phyloP scores from a whole-genome alignment of 495 filamentous ascomycete genomes.

The Penicillium pancosmium region DNA sequence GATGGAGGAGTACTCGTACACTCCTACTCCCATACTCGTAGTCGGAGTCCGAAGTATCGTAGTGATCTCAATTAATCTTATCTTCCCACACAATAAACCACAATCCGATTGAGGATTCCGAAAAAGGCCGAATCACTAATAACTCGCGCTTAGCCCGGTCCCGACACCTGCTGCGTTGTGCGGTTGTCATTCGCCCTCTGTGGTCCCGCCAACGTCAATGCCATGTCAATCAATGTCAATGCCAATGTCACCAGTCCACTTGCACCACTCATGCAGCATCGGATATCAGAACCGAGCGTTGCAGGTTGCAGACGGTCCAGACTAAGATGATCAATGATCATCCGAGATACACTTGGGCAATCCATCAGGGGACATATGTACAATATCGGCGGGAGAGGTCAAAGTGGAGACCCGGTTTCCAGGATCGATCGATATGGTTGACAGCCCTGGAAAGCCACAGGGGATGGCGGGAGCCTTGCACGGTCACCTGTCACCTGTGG shows the following conservation, averaged over 20 bases:
- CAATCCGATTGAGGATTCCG: background rate
- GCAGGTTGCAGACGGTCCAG: background rate
- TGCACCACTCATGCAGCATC: background rate
- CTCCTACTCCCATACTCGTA: no score
- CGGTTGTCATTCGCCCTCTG: conserved; percentile 17
- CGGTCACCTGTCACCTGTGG: no score
- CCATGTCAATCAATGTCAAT: no score
- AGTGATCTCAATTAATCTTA: background rate
- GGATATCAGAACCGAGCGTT: background rate
- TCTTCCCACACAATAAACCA: background rate
- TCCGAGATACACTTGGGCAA: background rate
- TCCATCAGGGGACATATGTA: background rate
- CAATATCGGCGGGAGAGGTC: background rate
- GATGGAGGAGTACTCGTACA: no score
- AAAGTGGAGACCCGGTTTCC: background rate
- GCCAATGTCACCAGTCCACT: conserved; percentile 1
- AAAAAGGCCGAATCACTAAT: background rate
- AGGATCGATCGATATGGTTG: background rate
- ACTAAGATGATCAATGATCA: background rate
- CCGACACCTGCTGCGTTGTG: conserved; percentile 18
- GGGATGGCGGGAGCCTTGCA: no score
- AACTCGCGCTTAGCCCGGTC: conserved; percentile 22
- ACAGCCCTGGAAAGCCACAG: background rate
- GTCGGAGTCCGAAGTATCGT: no score
- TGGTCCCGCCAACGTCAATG: background rate